Percentiles rank a stretch among this genome's conserved stretches.
These are phyloP conservation scores for Zalaria obscura DNA, from an alignment of 2,329 filamentous ascomycete genomes.

Conservation along the genomic window DNA sequence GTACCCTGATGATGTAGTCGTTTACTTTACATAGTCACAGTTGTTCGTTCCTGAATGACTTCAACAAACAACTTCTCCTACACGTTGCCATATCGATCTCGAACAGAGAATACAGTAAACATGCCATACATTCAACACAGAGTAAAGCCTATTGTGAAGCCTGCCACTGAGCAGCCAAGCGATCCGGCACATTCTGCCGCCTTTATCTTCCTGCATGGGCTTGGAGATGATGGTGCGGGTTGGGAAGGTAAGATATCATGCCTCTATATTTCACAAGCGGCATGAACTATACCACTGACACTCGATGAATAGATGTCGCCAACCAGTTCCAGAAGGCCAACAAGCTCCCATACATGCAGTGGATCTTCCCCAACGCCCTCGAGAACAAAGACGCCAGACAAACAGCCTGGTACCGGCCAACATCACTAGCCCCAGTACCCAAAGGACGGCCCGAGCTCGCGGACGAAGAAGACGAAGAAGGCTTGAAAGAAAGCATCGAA, in stretches of 20 bases:
- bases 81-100: no score
- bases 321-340: constrained; percentile 33
- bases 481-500: constrained; percentile 23
- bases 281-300: background rate
- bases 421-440: constrained; percentile 22
- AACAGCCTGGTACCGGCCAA: constrained; percentile 34
- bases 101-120: no score
- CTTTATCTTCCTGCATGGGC: constrained; percentile 32
- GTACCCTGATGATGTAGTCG: no score
- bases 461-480: constrained; percentile 32
- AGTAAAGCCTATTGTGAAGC: constrained; percentile 22
- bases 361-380: constrained; percentile 36
- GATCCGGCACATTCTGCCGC: constrained; percentile 25
- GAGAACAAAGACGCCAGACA: constrained; percentile 30
- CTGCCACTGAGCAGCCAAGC: constrained; percentile 18
- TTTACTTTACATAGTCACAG: no score
- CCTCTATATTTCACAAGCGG: no score
- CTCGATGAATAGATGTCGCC: constrained; percentile 21
- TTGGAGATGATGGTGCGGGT: constrained; percentile 32
- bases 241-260: constrained; percentile 20
- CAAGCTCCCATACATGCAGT: constrained; percentile 34
- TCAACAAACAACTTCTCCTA: no score
- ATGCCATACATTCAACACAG: constrained; percentile 2
- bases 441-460: constrained; percentile 27
- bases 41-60: no score